Evolutionary conservation across 169 alveolate genomes (phyloP), one percentile per base, ranked within the genome.

Genomic region (Plasmodium gallinaceum): DNA sequence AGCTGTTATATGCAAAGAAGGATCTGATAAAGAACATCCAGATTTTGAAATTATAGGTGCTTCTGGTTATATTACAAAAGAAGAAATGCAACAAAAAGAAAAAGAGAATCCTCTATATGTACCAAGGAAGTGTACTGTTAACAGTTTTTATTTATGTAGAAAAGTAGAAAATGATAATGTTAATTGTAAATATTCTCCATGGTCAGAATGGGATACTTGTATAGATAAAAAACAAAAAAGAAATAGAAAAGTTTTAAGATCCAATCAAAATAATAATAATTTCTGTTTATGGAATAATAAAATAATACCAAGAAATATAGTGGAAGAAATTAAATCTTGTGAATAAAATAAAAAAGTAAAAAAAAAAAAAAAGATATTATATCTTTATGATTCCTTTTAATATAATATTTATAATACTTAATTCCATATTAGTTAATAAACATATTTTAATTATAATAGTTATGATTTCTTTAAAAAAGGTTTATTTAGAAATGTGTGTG

Each of bases 11-110:
- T 83, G 91, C 16, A 54, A 83, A 60, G 85, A 83, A 5, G 73
- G 14, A 70, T 5, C 22, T 57, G 62, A 66, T 9, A 68, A 66
- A 39, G 32, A 26, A 24, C 32, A 68, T 39, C 66, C 91, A 0
- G 91, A 68, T 45, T 69, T 83, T 24, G 70, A 83, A 83, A 83
- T 83, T 9, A 83, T 83, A 18, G 91, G 86, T 3, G 91, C 91
- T 2, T 69, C 91, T 6, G 91, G 85, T 22, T 83, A 42, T 60
- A 60, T 83, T 42, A 6, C 91, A 16, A 39, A 58, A 39, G 85
- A 83, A 43, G 22, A 42, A 24, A 20, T 68, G 12, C 54, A 54
- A 18, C 54, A 83, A 10, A 24, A 68, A 54, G 58, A 14, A n/a
- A 24, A 83, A 52, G 54, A 32, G 52, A 75, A 68, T 24, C 46